Evolutionary conservation across 1,284 basidiomycete species (phyloP).

Genomic region (Cutaneotrichosporon dermatis): DNA sequence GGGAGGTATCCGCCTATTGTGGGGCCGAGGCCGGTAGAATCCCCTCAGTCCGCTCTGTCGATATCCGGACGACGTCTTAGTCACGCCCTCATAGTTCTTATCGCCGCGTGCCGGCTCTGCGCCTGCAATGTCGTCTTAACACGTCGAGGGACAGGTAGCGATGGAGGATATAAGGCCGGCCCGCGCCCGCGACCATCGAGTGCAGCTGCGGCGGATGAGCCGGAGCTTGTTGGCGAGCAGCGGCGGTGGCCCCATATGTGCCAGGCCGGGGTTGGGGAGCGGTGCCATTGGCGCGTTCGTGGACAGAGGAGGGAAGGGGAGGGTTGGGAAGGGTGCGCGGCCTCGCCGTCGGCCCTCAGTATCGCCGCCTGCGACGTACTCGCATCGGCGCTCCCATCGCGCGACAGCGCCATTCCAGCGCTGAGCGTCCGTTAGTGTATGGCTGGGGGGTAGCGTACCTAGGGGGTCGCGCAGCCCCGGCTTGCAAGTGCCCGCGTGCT

Average conservation of each 20-base stretch:
- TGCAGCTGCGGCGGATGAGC: conserved; percentile 36
- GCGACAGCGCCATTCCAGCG: conserved; percentile 21
- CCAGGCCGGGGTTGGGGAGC: no score
- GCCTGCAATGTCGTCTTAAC: conserved; percentile 97
- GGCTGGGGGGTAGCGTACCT: background rate
- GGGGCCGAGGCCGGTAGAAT: conserved; percentile 89
- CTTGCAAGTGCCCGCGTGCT: background rate
- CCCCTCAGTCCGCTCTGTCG: conserved; percentile 73
- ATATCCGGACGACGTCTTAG: conserved; percentile 69
- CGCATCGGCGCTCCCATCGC: conserved; percentile 32
- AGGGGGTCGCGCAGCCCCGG: conserved; percentile 3
- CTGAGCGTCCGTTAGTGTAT: background rate
- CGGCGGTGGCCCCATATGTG: background rate
- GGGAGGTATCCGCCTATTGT: conserved; percentile 91
- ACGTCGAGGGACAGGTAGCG: conserved; percentile 97
- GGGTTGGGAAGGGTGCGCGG: background rate
- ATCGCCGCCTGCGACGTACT: conserved; percentile 19
- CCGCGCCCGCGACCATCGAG: conserved; percentile 54
- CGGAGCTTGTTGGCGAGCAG: background rate
- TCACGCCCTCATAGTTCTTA: conserved; percentile 67
- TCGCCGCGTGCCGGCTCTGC: conserved; percentile 66
- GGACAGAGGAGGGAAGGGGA: background rate
- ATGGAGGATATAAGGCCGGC: conserved; percentile 84
- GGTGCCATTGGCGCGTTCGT: no score
- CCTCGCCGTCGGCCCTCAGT: background rate